phyloP scores from a whole-genome alignment of 73 alveolate genomes.

The Tetrahymena elliotti region DNA sequence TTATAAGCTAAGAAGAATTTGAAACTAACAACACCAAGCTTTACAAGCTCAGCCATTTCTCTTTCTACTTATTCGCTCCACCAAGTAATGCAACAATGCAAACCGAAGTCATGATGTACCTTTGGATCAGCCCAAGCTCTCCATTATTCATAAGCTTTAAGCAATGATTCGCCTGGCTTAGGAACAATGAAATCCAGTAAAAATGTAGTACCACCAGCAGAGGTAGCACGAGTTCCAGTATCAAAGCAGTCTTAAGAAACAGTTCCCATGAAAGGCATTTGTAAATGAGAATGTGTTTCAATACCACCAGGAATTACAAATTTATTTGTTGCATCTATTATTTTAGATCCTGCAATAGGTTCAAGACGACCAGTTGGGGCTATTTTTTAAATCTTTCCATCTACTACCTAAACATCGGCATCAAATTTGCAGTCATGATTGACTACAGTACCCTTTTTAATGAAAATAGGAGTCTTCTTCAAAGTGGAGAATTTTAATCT shows the following conservation, averaged over 20 bases:
- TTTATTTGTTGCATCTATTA: constrained; percentile 66
- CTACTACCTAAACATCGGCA: background rate
- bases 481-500: background rate
- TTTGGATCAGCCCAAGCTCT: constrained; percentile 42
- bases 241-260: constrained; percentile 64
- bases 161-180: constrained; percentile 47
- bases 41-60: constrained; percentile 43
- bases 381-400: background rate
- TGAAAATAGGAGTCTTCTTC: background rate
- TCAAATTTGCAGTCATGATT: background rate
- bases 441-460: background rate
- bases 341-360: background rate
- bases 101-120: constrained; percentile 45
- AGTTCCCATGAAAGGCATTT: constrained; percentile 55
- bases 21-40: constrained; percentile 37
- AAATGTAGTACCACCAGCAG: constrained; percentile 81
- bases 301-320: constrained; percentile 79
- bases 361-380: background rate
- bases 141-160: constrained; percentile 54
- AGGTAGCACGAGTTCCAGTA: constrained; percentile 68
- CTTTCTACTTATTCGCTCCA: constrained; percentile 44
- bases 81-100: constrained; percentile 48
- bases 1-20: constrained; percentile 52
- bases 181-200: constrained; percentile 64
- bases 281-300: constrained; percentile 65